Evolutionary conservation across 2,329 filamentous ascomycete species (phyloP), one percentile per base, ranked within the genome.

Genomic region (Xylariaceae sp.): DNA sequence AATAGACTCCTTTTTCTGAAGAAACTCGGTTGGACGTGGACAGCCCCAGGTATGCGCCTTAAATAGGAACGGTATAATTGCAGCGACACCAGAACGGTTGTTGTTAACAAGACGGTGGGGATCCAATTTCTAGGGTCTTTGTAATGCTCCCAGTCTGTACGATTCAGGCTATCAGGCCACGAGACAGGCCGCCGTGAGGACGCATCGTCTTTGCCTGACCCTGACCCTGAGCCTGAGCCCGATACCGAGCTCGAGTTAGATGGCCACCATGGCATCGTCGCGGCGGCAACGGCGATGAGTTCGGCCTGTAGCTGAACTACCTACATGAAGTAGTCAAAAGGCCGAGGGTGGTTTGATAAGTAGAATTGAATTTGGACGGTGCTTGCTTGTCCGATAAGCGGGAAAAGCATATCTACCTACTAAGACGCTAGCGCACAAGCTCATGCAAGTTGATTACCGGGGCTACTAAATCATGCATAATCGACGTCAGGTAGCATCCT

Each of bases 1-100:
- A 93, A 88, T 35, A 99, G 69, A 62, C 84, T 92, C 63, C 89
- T 82, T 56, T 79, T 85, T 39, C 89, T 84, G 69, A 93, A 93
- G 68, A 87, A 88, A 9, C 79, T 77, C 2, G 91, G 88, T 41
- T 85, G 84, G 62, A 99, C 88, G 68, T 92, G 82, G 20, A 82
- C 79, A 29, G 90, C 84, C 50, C 85, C 87, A 3, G 92, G 92
- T 52, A 97, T 91, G 46, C 94, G 89, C 29, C 91, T 88, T 42
- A 99, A 77, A 69, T 92, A 94, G 52, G 81, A 87, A 64, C 82
- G 84, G 73, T 92, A 92, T 40, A 92, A 67, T 50, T 78, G 78
- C 41, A 84, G 66, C 21, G 77, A 75, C 16, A 75, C 73, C 26
- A 87, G 70, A 1, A 83, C 80, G 2, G 81, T 77, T 11, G 76